A percentile compares a stretch with the other conserved stretches of the same genome.
phyloP scores from a whole-genome alignment of 208 protist species.

The Lotmaria passim region DNA sequence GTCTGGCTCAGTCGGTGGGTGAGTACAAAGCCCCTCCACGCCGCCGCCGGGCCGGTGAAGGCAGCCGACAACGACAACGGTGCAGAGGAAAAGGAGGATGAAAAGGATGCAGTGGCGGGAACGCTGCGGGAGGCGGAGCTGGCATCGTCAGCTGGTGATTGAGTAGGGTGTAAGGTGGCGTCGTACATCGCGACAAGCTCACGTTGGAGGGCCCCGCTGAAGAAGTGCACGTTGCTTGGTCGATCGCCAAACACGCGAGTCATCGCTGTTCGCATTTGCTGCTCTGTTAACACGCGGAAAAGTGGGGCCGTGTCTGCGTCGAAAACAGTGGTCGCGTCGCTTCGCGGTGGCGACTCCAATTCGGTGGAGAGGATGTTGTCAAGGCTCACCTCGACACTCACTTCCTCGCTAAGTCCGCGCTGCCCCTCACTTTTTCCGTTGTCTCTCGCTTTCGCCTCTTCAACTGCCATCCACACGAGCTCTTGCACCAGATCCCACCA shows the following conservation, averaged over 20 bases:
- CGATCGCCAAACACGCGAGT: slow-evolving; percentile 27
- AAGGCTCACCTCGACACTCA: neutral
- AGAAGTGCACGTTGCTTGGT: slow-evolving; percentile 23
- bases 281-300: neutral
- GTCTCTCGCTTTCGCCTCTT: neutral
- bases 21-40: slow-evolving; percentile 41
- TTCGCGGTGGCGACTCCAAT: neutral
- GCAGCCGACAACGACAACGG: neutral
- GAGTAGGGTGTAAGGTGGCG: neutral
- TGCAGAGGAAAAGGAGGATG: neutral
- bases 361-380: neutral
- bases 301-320: too few relatives aligned
- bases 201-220: slow-evolving; percentile 23
- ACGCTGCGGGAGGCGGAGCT: neutral
- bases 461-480: slow-evolving; percentile 29
- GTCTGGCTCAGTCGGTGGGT: slow-evolving; percentile 25
- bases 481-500: slow-evolving; percentile 54
- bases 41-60: slow-evolving; percentile 15
- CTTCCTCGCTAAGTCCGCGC: neutral
- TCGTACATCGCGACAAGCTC: slow-evolving; percentile 9
- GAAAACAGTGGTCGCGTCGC: too few relatives aligned
- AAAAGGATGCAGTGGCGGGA: neutral
- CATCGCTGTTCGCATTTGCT: slow-evolving; percentile 20
- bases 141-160: too few relatives aligned
- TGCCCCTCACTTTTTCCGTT: neutral